A percentile compares a stretch with the other conserved stretches of the same genome.
phyloP scores from a whole-genome alignment of 345 rosid genomes.

The Eucalyptus cloeziana region DNA sequence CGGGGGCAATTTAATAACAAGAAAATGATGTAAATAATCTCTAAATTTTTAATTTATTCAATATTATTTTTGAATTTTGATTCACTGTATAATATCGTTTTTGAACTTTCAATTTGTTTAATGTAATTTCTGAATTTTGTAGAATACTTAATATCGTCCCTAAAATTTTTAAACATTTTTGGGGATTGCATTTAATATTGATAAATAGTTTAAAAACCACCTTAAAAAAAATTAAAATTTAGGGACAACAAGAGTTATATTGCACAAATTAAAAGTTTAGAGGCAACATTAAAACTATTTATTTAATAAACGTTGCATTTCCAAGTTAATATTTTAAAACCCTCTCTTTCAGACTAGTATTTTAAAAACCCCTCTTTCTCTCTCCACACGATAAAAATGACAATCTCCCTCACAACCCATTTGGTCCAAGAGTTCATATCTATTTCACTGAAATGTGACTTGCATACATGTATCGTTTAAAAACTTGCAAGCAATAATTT shows the following conservation, averaged over 20 bases:
- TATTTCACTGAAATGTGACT: not conserved
- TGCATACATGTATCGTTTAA: not conserved
- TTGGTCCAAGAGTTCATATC: not conserved
- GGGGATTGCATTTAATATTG: no score
- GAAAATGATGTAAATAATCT: not conserved
- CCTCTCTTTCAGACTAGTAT: not conserved
- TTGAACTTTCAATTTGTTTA: not conserved
- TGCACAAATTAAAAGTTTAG: not conserved
- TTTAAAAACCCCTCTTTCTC: not conserved
- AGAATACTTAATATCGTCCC: rapidly evolving
- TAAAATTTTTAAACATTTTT: not conserved
- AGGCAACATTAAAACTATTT: no score
- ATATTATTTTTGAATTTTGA: not conserved
- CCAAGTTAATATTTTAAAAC: not conserved
- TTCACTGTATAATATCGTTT: rapidly evolving
- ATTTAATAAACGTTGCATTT: not conserved
- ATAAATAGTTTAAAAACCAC: not conserved
- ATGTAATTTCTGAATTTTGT: rapidly evolving
- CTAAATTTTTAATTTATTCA: not conserved
- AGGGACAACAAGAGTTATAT: not conserved
- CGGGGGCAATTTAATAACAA: not conserved
- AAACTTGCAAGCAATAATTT: not conserved
- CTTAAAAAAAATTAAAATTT: not conserved
- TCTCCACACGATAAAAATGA: not conserved
- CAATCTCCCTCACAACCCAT: not conserved